Evolutionary conservation across 352 stramenopile genomes (phyloP).

Genomic region (Pythium chondricola): DNA sequence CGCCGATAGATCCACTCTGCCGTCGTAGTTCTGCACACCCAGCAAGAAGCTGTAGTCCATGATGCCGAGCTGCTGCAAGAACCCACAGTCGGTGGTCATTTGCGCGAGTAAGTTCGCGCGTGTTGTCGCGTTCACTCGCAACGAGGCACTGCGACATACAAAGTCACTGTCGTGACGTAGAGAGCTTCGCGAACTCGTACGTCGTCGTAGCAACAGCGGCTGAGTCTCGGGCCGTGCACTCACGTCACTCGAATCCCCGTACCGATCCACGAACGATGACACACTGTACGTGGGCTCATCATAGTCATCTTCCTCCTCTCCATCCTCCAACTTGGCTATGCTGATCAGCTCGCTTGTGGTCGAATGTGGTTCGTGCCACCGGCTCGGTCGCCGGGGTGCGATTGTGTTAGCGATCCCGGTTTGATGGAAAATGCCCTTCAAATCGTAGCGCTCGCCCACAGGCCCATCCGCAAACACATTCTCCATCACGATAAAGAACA

Average conservation of each 20-base stretch:
- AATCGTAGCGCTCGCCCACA: constrained; percentile 75
- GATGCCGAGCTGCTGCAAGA: constrained; percentile 80
- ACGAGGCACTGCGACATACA: constrained; percentile 51
- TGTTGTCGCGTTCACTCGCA: constrained; percentile 66
- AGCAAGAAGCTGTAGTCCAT: constrained; percentile 87
- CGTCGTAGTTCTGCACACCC: constrained; percentile 58
- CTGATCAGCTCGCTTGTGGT: not conserved
- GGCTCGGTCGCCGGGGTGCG: not conserved
- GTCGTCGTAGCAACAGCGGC: constrained; percentile 29
- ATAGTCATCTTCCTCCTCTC: constrained; percentile 1
- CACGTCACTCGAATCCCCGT: constrained; percentile 2
- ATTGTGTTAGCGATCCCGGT: constrained; percentile 8
- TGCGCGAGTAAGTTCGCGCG: constrained; percentile 70
- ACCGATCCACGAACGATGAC: constrained; percentile 2
- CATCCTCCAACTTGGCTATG: not conserved
- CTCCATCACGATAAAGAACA: constrained; percentile 89
- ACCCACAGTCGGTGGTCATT: constrained; percentile 78
- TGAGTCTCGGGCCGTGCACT: constrained; percentile 39
- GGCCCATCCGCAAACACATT: constrained; percentile 77
- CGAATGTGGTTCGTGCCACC: not conserved
- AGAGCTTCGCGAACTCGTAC: constrained; percentile 45
- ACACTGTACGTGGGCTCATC: constrained; percentile 1
- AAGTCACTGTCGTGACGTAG: constrained; percentile 80
- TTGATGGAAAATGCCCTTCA: constrained; percentile 81
- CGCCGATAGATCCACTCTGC: constrained; percentile 34